Evolutionary conservation across 805 yeast genomes (phyloP).

Genomic region (Lipomyces spencermartinsiae): DNA sequence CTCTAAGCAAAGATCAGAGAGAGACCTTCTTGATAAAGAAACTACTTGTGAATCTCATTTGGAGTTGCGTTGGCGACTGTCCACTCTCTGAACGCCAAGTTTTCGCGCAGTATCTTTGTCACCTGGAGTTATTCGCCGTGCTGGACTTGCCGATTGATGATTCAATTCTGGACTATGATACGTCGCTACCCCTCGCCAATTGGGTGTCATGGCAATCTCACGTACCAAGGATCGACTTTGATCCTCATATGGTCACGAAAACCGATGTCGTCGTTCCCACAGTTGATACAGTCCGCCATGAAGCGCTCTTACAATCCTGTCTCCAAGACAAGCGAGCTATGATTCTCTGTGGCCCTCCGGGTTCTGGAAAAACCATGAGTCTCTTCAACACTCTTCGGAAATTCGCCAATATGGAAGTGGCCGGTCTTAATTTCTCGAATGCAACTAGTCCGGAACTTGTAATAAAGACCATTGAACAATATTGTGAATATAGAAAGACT

Average conservation of each 20-base stretch:
- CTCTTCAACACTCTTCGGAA: constrained; percentile 69
- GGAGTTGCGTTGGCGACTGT: constrained; percentile 74
- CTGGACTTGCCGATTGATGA: constrained; percentile 31
- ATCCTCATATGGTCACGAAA: constrained; percentile 62
- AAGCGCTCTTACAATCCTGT: constrained; percentile 61
- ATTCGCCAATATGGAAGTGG: constrained; percentile 62
- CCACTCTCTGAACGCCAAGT: constrained; percentile 48
- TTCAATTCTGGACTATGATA: constrained; percentile 52
- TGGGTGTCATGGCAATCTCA: constrained; percentile 54
- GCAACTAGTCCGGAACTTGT: constrained; percentile 71
- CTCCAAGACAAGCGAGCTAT: constrained; percentile 64
- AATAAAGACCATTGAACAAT: constrained; percentile 70
- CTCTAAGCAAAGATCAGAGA: constrained; percentile 42
- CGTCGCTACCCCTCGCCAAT: constrained; percentile 53
- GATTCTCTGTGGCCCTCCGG: constrained; percentile 93
- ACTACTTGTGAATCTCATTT: constrained; percentile 51
- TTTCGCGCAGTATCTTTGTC: constrained; percentile 48
- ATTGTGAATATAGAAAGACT: constrained; percentile 65
- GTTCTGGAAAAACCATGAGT: constrained; percentile 96
- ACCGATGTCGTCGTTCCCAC: constrained; percentile 80
- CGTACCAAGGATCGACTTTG: constrained; percentile 56
- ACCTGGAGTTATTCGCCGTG: constrained; percentile 38
- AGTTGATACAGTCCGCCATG: constrained; percentile 74
- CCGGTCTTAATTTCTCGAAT: constrained; percentile 81
- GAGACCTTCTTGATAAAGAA: constrained; percentile 36